These are phyloP conservation scores for Mollisia scopiformis DNA, from an alignment of 2,329 filamentous ascomycete species.

Conservation along the genomic window DNA sequence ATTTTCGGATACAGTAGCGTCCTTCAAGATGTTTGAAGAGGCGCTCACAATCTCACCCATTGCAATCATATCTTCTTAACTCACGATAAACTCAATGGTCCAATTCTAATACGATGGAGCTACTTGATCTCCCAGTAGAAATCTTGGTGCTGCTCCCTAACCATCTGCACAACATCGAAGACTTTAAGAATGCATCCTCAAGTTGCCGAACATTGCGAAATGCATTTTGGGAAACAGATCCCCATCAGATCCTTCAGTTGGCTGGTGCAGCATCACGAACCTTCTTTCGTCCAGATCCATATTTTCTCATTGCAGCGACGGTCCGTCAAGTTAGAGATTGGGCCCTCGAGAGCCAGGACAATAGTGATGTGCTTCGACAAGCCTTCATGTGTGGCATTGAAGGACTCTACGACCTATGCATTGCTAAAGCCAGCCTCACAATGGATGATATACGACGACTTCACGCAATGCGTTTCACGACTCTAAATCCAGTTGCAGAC, in stretches of 20 bases:
- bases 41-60: background rate
- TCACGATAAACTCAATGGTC: background rate
- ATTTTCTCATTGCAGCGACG: slow-evolving; percentile 39
- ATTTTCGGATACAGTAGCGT: too few relatives aligned
- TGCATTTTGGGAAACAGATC: slow-evolving; percentile 23
- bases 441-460: background rate
- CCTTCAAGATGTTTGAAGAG: too few relatives aligned
- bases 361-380: slow-evolving; percentile 17
- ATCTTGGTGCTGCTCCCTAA: background rate
- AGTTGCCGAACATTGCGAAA: slow-evolving; percentile 33
- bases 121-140: background rate
- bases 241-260: slow-evolving; percentile 36
- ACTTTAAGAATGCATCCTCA: slow-evolving; percentile 30
- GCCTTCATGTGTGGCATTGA: background rate
- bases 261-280: slow-evolving; percentile 25
- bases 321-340: slow-evolving; percentile 38
- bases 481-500: background rate
- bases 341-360: slow-evolving; percentile 32
- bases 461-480: background rate
- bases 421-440: background rate
- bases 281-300: slow-evolving; percentile 42
- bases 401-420: background rate
- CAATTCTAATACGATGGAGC: too few relatives aligned
- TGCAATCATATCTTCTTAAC: background rate
- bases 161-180: slow-evolving; percentile 36